Base-by-base conservation (phyloP, 129 eudicot species). In the Deinandra increscens region DNA sequence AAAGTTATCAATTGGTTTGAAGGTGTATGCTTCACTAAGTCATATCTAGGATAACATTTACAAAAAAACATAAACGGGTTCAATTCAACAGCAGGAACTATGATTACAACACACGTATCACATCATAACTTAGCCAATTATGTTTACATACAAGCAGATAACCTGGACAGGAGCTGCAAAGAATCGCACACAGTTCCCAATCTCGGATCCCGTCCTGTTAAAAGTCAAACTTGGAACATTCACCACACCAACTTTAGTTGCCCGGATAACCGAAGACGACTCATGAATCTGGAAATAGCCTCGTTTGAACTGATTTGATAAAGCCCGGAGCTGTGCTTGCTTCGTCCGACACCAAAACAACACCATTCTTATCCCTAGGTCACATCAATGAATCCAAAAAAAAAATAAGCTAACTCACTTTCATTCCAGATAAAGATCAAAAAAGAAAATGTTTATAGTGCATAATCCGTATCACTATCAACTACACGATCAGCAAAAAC, bases 121-220 rank as follows among this genome's bases (percentile, higher is more conserved):
- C 67, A 71, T 58, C 42, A 45, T 37, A 15, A 71, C 43, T 60
- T 45, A 71, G 31, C 20, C 8, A 69, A 36, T 38, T 6, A 60
- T 13, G 15, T 74, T 11, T 53, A 65, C 66, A 54, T 64, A 62
- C 45, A 53, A 74, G 58, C 14, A 22, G 11, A 76, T 80, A 33
- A 88, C 91, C 96, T 85, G 86, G 71, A 66, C 74, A 0, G 85
- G 91, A 11, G 77, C 85, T 10, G 93, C 90, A 64, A 79, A 86
- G 72, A 78, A 86, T 33, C 96, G 80, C 74, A 78, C 84, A 49
- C 37, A 60, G 70, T 61, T 49, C 20, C 62, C 56, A 29, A 84
- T 19, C 38, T 67, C 78, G 15, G 68, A 69, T 42, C 73, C 77
- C 26, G 36, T 72, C 46, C 33, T 72, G 15, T 59, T 49, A 19